Base-by-base conservation (phyloP, 768 basidiomycete genomes). In the Hygrocybe coccinea region DNA sequence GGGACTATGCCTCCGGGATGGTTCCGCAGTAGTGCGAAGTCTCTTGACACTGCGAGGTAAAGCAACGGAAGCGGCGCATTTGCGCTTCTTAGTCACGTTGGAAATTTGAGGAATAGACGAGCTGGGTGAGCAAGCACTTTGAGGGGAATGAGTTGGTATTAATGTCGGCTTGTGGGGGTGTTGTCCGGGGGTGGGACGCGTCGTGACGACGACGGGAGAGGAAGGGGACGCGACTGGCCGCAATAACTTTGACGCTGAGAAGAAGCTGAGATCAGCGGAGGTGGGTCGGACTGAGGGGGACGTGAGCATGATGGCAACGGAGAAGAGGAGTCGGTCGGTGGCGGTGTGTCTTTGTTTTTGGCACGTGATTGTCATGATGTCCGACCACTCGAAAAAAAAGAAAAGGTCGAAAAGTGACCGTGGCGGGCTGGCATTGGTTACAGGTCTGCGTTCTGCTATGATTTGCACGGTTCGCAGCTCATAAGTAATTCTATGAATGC, bases 1-100 rank as follows among this genome's bases (percentile, higher is more conserved):
- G 1, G 73, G 64, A 9, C 71, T 68, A 61, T 67, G 71, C 67
- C 71, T 74, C 19, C 63, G 36, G 44, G 43, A 62, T 36, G 64
- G 57, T 56, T 65, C 68, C 45, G 71, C 68, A 24, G 59, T 34
- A 10, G 47, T 64, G 22, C 74, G 74, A 1, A 74, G 68, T 41
- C 74, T 67, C 60, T 79, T 79, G 53, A 73, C 72, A 8, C 70
- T 69, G 46, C 74, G 71, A 21, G 74, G 75, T 19, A 73, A 59
- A 33, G 68, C 54, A 48, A 54, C 50, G 8, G 60, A 49, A 4
- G 52, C 50, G 3, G 57, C 21, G 14, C 62, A 55, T 37, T 61
- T 14, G 17, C 21, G 44, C 19, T 53, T 59, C 22, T 37, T 57
- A 22, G 49, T 33, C 0, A 69, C 65, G 46, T 60, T 44, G 15